Base-by-base conservation (phyloP, 352 stramenopile genomes). In the Elongisporangium senticosum region DNA sequence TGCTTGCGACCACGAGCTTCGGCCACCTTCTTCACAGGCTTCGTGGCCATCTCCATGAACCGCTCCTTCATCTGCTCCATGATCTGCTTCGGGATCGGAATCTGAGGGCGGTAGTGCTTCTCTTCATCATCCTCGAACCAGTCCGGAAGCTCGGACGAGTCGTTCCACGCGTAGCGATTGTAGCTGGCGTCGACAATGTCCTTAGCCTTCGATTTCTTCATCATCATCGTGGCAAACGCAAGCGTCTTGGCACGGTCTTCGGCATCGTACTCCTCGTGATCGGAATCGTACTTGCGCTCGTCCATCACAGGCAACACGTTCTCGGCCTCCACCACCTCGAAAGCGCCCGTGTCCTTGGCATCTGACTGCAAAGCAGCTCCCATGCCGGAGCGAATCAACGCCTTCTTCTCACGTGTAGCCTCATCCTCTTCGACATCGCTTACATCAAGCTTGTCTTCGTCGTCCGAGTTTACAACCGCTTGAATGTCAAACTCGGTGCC, bases 121-220 rank as follows among this genome's bases (percentile, higher is more conserved):
- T 96, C 83, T 61, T 98, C 95, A 53, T 98, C 93, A 52, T 98
- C 95, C 4, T 93, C 65, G 68, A 99, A 99, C 98, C 98, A 99
- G 58, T 99, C 90, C 0, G 98, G 98, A 7, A 99, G 61, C 40
- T 96, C 92, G 8, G 81, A 52, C 1, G 94, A 86, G 75, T 99
- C 97, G 69, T 99, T 99, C 96, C 97, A 99, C 4, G 96, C 92
- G 69, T 97, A 99, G 0, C 98, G 93, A 74, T 99, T 99, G 89
- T 99, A 99, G 23, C 90, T 98, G 2, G 97, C 89, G 69, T 99
- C 98, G 5, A 99, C 93, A 55, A 99, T 67, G 22, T 98, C 95
- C 69, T 99, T 99, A 7, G 96, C 95, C 59, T 98, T 98, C 0
- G 85, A 96, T 59, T 96, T 91, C 37, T 97, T 87, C 8, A 99